phyloP scores from a whole-genome alignment of 495 filamentous ascomycete species.

The Penicillium taxi region DNA sequence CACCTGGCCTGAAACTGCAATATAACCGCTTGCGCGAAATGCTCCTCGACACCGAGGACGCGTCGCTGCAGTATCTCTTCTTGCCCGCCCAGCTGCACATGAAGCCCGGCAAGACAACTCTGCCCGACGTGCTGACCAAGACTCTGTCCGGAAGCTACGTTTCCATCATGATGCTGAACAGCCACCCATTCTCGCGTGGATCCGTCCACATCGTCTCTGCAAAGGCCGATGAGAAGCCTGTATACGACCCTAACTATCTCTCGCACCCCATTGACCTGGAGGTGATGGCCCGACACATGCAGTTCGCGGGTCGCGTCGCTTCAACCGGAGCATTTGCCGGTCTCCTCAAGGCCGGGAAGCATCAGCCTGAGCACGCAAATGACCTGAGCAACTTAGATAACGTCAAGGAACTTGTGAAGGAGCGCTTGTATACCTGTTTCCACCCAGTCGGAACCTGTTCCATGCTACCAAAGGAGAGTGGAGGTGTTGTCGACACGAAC shows the following conservation, averaged over 20 bases:
- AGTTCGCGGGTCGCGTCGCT: conserved; percentile 5
- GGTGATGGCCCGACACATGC: conserved; percentile 35
- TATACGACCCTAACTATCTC: conserved; percentile 7
- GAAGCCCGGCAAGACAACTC: conserved; percentile 20
- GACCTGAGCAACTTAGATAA: conserved; percentile 15
- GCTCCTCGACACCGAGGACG: conserved; percentile 18
- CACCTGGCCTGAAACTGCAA: conserved; percentile 12
- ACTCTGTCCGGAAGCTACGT: conserved; percentile 10
- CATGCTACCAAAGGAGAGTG: conserved; percentile 44
- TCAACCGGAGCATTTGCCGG: conserved; percentile 5
- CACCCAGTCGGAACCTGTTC: conserved; percentile 18
- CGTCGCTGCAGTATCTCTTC: conserved; percentile 32
- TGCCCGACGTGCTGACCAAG: conserved; percentile 21
- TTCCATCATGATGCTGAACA: conserved; percentile 13
- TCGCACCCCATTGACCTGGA: conserved; percentile 29
- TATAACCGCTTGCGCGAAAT: conserved; percentile 25
- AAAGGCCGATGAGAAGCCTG: conserved; percentile 7
- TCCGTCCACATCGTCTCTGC: conserved; percentile 1
- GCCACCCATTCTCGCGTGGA: conserved; percentile 9
- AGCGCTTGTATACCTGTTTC: conserved; percentile 14
- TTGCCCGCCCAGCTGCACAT: conserved; percentile 30
- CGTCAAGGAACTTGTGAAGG: conserved; percentile 14
- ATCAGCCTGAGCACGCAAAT: conserved; percentile 2
- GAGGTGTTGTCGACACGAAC: conserved; percentile 31
- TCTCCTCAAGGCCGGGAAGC: conserved; percentile 9